Base-by-base conservation (phyloP, 441 rosid species). In the Erodium trifolium region DNA sequence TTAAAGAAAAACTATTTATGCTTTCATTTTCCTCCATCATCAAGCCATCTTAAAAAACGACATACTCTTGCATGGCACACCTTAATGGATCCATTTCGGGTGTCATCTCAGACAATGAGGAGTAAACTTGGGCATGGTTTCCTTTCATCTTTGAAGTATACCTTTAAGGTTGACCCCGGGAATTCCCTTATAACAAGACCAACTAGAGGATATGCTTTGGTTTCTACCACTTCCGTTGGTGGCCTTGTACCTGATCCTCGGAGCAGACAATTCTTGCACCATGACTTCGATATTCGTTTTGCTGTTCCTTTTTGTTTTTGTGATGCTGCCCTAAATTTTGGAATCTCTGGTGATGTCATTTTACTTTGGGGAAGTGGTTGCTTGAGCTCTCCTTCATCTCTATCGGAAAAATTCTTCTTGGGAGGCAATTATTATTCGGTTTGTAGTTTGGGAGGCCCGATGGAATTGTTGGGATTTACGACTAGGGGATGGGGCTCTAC, bases 161-260 rank as follows among this genome's bases (percentile, higher is more conserved):
- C 88, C 5, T 85, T 87, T 72, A 90, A 81, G 76, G 63, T 81
- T 79, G 99, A 94, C 78, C 64, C 62, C 83, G 83, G 99, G 84
- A 82, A 88, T 78, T 90, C 96, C 23, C 64, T 70, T 70, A 37
- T 86, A n/a, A n/a, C n/a, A 76, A 85, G 99, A 80, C 99, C 99
- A 73, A 85, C 91, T 16, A 72, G 16, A 63, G 98, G 99, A 67
- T 86, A 82, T 82, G 88, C 97, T 65, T 88, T 94, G 80, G 81
- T 80, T 67, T 86, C 92, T 65, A 82, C 83, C 35, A 81, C 92
- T 76, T 94, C 86, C 65, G 73, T 94, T 72, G 88, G 92, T 71
- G 99, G 99, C 68, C 87, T 94, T 82, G 81, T 86, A 67, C 99
- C 97, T 68, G 99, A 91, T 76, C 84, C 88, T 74, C 86, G 85